These are phyloP conservation scores for Termitomyces sp. DNA, from an alignment of 768 basidiomycete genomes.

Conservation along the genomic window DNA sequence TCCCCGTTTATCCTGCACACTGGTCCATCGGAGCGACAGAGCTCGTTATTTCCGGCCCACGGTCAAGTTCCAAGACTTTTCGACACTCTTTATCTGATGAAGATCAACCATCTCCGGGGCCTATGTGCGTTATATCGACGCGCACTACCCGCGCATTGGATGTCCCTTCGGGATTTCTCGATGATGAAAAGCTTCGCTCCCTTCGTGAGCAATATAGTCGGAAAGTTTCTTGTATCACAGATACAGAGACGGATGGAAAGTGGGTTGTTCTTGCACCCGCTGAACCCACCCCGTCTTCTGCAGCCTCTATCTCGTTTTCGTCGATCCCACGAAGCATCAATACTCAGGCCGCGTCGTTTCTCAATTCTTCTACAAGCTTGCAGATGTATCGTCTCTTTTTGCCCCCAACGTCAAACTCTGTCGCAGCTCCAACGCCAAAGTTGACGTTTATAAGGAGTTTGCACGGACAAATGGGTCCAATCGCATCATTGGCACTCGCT, in stretches of 20 bases:
- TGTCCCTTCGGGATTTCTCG: slow-evolving; percentile 69
- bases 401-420: slow-evolving; percentile 42
- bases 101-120: slow-evolving; percentile 12
- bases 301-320: slow-evolving; percentile 15
- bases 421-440: slow-evolving; percentile 54
- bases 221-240: slow-evolving; percentile 67
- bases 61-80: slow-evolving; percentile 14
- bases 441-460: slow-evolving; percentile 70
- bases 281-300: slow-evolving; percentile 22
- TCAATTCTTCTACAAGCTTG: slow-evolving; percentile 46
- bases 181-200: slow-evolving; percentile 53
- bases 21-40: slow-evolving; percentile 80
- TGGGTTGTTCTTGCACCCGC: slow-evolving; percentile 78
- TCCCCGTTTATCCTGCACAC: slow-evolving; percentile 77
- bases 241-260: slow-evolving; percentile 80
- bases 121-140: slow-evolving; percentile 51
- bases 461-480: slow-evolving; percentile 64
- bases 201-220: slow-evolving; percentile 80
- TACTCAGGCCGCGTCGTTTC: slow-evolving; percentile 2
- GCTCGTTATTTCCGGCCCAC: slow-evolving; percentile 52
- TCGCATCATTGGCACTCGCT: slow-evolving; percentile 66
- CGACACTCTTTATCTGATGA: slow-evolving; percentile 12
- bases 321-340: slow-evolving; percentile 3
- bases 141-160: slow-evolving; percentile 70
- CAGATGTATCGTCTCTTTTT: slow-evolving; percentile 75